A percentile compares a stretch with the other conserved stretches of the same genome.
Evolutionary conservation across 2,329 filamentous ascomycete genomes (phyloP).

Genomic region (Trichothecium roseum): DNA sequence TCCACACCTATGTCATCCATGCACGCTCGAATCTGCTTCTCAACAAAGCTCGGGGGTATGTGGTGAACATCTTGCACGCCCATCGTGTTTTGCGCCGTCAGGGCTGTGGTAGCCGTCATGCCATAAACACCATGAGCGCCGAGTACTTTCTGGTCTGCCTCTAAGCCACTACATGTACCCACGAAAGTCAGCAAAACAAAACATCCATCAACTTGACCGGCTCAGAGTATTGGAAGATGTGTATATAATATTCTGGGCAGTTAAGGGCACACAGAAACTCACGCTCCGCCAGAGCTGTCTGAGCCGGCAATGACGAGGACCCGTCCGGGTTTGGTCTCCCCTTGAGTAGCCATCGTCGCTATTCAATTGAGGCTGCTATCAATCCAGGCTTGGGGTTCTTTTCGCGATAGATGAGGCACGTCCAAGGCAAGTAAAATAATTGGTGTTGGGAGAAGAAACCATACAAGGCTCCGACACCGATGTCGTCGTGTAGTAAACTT

Average conservation of each 20-base stretch:
- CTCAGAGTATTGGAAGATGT: slow-evolving; percentile 1
- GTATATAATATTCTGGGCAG: background rate
- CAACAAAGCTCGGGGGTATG: slow-evolving; percentile 67
- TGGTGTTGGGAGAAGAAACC: no score
- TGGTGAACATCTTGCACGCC: slow-evolving; percentile 75
- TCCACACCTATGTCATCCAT: slow-evolving; percentile 78
- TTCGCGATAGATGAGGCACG: no score
- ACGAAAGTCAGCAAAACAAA: no score
- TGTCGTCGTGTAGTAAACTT: no score
- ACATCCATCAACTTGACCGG: no score
- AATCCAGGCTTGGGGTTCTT: no score
- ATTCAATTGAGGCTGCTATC: no score
- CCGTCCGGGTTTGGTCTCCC: slow-evolving; percentile 29
- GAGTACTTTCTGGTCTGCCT: slow-evolving; percentile 92
- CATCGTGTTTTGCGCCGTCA: slow-evolving; percentile 92
- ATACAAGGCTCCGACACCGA: no score
- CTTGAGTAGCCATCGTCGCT: no score
- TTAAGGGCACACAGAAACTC: slow-evolving; percentile 19
- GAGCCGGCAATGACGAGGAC: slow-evolving; percentile 81
- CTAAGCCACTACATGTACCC: slow-evolving; percentile 57
- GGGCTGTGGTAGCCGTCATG: slow-evolving; percentile 87
- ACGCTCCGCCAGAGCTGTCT: slow-evolving; percentile 85
- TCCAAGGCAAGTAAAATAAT: no score
- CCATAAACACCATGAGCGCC: slow-evolving; percentile 89
- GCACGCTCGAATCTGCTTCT: slow-evolving; percentile 76